phyloP scores from a whole-genome alignment of 306 rosid genomes.

The Casuarina glauca region DNA sequence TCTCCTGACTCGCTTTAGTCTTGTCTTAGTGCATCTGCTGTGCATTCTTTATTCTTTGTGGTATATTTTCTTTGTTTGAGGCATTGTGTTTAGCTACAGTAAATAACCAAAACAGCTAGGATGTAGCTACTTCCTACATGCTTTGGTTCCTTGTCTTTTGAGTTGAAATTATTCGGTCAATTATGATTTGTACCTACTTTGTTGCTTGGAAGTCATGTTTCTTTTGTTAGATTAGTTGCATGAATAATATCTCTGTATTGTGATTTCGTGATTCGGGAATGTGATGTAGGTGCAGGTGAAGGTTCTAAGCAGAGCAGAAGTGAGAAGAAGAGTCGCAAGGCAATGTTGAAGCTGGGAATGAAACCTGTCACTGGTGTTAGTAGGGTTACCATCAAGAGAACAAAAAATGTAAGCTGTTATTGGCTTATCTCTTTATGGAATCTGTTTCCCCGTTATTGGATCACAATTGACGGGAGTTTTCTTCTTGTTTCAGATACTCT shows the following conservation, averaged over 20 bases:
- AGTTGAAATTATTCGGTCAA: not conserved
- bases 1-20: not conserved
- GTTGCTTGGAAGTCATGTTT: not conserved
- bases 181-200: not conserved
- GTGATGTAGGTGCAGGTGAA: slow-evolving; percentile 56
- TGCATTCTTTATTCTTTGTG: not conserved
- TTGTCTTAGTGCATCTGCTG: not conserved
- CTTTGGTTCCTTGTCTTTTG: not conserved
- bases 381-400: slow-evolving; percentile 87
- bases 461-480: slow-evolving; percentile 1
- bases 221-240: not conserved
- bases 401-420: slow-evolving; percentile 58
- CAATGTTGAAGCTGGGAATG: slow-evolving; percentile 94
- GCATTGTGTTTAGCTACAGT: not conserved
- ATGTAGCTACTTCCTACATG: not conserved
- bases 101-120: not conserved
- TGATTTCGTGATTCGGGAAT: slow-evolving; percentile 8
- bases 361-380: slow-evolving; percentile 85
- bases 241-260: not conserved
- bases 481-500: slow-evolving; percentile 51
- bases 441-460: not conserved
- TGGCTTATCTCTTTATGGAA: not conserved
- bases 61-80: not conserved
- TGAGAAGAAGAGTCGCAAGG: slow-evolving; percentile 97
- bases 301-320: slow-evolving; percentile 96